Conservation (phyloP, 2,329 filamentous ascomycete genomes). For the Botrytis pseudocinerea region DNA sequence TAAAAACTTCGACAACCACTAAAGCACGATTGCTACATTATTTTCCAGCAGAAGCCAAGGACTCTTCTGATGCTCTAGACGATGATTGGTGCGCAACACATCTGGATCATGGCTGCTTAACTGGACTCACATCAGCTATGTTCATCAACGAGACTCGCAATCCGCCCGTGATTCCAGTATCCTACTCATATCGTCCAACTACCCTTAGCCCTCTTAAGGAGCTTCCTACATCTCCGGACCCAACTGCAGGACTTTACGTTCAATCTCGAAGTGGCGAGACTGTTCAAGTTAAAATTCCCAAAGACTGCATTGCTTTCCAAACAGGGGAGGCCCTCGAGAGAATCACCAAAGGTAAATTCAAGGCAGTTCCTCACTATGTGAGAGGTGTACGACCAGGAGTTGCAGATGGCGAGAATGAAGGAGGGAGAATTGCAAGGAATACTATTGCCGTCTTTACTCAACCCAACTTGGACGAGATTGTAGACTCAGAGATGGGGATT, state of each 20-base stretch:
- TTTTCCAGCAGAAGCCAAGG: conserved; percentile 62
- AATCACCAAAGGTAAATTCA: conserved; percentile 89
- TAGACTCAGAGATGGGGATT: conserved; percentile 65
- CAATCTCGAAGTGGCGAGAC: conserved; percentile 77
- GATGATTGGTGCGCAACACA: conserved; percentile 96
- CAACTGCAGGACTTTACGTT: conserved; percentile 89
- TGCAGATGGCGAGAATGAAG: conserved; percentile 43
- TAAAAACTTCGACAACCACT: conserved; percentile 80
- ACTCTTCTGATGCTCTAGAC: conserved; percentile 50
- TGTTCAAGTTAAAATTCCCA: conserved; percentile 89
- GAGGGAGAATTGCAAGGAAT: conserved; percentile 68
- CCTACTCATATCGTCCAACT: conserved; percentile 38
- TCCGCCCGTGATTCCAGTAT: conserved; percentile 40
- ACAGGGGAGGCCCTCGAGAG: conserved; percentile 89
- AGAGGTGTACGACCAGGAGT: conserved; percentile 65
- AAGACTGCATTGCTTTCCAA: conserved; percentile 92
- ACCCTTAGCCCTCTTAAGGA: conserved; percentile 61
- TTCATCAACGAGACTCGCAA: conserved; percentile 76
- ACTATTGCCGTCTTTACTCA: conserved; percentile 97
- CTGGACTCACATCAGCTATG: conserved; percentile 92
- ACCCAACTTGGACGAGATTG: conserved; percentile 81
- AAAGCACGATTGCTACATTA: conserved; percentile 94
- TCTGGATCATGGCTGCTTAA: conserved; percentile 90
- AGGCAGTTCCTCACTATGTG: conserved; percentile 95
- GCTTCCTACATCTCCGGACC: conserved; percentile 74